Base-by-base conservation (phyloP, 2,329 filamentous ascomycete species). In the Clonostachys sp. region DNA sequence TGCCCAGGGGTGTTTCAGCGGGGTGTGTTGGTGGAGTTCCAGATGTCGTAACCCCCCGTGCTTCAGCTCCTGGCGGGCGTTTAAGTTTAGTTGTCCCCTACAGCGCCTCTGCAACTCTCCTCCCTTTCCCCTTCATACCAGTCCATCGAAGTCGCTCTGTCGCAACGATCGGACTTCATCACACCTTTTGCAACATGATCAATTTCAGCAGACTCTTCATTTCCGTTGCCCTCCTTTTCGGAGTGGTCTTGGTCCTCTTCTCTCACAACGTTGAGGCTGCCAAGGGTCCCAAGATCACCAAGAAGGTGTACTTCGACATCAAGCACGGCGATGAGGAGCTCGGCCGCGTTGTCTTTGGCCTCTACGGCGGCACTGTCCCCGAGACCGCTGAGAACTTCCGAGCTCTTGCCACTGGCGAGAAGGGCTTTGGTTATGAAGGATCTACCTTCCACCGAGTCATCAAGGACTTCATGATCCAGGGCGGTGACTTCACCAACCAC, bases 291-390 rank as follows among this genome's bases (percentile, higher is more conserved):
- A 95, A 94, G 83, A 92, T 96, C 75, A 96, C 91, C 61, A 78
- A 89, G 78, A 96, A 95, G 83, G 90, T 94, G 71, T 94, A 83
- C 78, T 92, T 95, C 68, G 89, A 94, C 69, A 84, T 95, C 56
- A 72, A 78, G 60, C 84, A 90, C 61, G 89, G 86, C 61, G 89
- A 89, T 54, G 76, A 90, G 70, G 66, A 78, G 43, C 63, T 92
- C 40, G 89, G 89, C 51, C 83, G 86, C 52, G 78, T 95, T 57
- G 84, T 89, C 56, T 81, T 94, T 35, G 89, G 89, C 58, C 83
- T 95, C 45, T 95, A 94, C 65, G 89, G 89, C 71, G 90, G 89
- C 78, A 92, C 88, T 40, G 86, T 90, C 33, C 89, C 89, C 60
- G 84, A 90, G 80, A 86, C 83, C 16, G 64, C 70, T 38, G 80